These are phyloP conservation scores for Aspergillus sp. DNA, from an alignment of 2,329 filamentous ascomycete species.

Conservation along the genomic window DNA sequence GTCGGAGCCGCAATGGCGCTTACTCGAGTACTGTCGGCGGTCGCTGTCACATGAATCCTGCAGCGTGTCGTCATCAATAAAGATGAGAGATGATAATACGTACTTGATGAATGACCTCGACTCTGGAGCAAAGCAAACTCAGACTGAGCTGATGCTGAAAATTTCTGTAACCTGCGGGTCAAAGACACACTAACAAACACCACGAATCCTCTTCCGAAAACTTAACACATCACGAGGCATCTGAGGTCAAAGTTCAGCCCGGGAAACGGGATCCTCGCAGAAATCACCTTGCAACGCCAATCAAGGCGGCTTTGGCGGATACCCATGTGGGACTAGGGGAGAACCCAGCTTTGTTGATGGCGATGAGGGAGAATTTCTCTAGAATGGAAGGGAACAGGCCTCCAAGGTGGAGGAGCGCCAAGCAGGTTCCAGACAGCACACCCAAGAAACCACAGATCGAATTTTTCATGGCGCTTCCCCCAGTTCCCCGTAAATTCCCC, in stretches of 20 bases:
- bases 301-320: slow-evolving; percentile 15
- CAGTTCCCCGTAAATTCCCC: slow-evolving; percentile 6
- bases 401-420: background rate
- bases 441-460: background rate
- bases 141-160: background rate
- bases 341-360: background rate
- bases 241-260: background rate
- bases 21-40: background rate
- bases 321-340: slow-evolving; percentile 18
- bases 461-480: background rate
- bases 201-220: background rate
- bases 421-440: background rate
- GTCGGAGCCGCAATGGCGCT: slow-evolving; percentile 12
- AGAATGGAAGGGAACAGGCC: background rate
- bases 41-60: background rate
- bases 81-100: background rate
- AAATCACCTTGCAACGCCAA: slow-evolving; percentile 11
- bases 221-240: slow-evolving; percentile 9
- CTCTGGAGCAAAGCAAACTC: too few species aligned
- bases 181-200: background rate
- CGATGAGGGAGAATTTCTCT: background rate
- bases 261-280: background rate
- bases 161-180: background rate
- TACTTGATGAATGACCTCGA: too few species aligned
- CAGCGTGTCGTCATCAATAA: slow-evolving; percentile 14